Base-by-base conservation (phyloP, 2,329 filamentous ascomycete genomes). In the Sporothrix pseudoabietina region DNA sequence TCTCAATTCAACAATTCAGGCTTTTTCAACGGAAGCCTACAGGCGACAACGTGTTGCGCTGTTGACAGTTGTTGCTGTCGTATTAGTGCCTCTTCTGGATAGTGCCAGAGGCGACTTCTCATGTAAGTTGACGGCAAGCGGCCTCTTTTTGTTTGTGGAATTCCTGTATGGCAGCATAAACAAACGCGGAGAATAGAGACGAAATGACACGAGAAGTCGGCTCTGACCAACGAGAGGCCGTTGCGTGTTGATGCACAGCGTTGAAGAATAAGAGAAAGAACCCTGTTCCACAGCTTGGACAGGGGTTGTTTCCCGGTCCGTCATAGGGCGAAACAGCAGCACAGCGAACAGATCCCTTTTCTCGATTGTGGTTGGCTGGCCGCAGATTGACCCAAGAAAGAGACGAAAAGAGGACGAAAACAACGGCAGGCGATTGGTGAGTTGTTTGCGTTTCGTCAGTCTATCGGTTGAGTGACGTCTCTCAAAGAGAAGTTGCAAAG, bases 181-280 rank as follows among this genome's bases (percentile, higher is more conserved):
- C 14, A 44, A 22, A 65, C 19, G 19, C 19, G 55, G 55, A 35
- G 30, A 59, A 59, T 26, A 41, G 9, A 41, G 59, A 26, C 14
- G 32, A 59, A 26, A 44, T 47, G 61, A 66, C 61, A 66, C 30
- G 12, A 41, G 12, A 30, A 30, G 22, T 47, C 4, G 32, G 44
- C 4, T 65, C 35, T 68, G 63, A 49, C 63, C 65, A 68, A 68
- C 44, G 44, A 68, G 26, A 47, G 12, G 44, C 65, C 44, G 65
- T 68, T 68, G 65, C 44, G 65, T 52, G 65, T 49, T 49, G 44
- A 16, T 49, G 44, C 44, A 6, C 14, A 10, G 41, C 14, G 44
- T 68, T 52, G 44, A 68, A 68, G 44, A 68, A 52, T 0, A 55
- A 26, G 26, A 26, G 26, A 26, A 55, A n/a, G 19, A 49, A 32